These are phyloP conservation scores for Marvania coccoides DNA, from an alignment of 139 green algal genomes.

Conservation along the genomic window DNA sequence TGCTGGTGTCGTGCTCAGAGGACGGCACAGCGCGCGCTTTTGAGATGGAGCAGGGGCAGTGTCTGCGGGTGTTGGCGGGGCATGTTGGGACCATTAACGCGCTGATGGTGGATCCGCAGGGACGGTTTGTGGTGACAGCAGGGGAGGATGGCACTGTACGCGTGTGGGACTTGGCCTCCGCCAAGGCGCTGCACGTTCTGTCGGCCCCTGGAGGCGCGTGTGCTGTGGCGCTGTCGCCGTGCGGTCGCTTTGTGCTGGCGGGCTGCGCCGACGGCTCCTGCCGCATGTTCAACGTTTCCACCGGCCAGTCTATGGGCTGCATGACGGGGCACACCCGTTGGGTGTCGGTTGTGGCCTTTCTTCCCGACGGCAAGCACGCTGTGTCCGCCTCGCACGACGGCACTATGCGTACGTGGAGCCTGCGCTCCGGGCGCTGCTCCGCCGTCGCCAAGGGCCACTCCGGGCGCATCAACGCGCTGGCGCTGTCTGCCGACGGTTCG, in stretches of 20 bases:
- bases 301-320: conserved; percentile 28
- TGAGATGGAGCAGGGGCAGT: conserved; percentile 41
- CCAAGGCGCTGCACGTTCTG: conserved; percentile 7
- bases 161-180: conserved; percentile 53
- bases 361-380: conserved; percentile 8
- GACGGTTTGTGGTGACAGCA: conserved; percentile 52
- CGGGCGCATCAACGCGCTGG: conserved; percentile 54
- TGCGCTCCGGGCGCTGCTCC: conserved; percentile 21
- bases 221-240: conserved; percentile 34
- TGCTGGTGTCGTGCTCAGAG: conserved; percentile 32
- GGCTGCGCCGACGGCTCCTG: conserved; percentile 39
- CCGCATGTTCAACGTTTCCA: conserved; percentile 49
- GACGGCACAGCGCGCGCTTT: conserved; percentile 41
- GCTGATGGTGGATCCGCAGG: conserved; percentile 45
- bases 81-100: conserved; percentile 35
- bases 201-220: conserved; percentile 7
- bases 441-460: conserved; percentile 40
- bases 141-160: conserved; percentile 45
- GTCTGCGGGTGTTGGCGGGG: conserved; percentile 28
- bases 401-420: conserved; percentile 29
- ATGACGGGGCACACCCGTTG: conserved; percentile 61
- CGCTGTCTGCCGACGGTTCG: conserved; percentile 28
- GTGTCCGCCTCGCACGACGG: conserved; percentile 35
- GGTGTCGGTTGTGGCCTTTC: conserved; percentile 33
- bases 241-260: conserved; percentile 33